These are phyloP conservation scores for Delitschia confertaspora DNA, from an alignment of 495 filamentous ascomycete genomes.

Conservation along the genomic window DNA sequence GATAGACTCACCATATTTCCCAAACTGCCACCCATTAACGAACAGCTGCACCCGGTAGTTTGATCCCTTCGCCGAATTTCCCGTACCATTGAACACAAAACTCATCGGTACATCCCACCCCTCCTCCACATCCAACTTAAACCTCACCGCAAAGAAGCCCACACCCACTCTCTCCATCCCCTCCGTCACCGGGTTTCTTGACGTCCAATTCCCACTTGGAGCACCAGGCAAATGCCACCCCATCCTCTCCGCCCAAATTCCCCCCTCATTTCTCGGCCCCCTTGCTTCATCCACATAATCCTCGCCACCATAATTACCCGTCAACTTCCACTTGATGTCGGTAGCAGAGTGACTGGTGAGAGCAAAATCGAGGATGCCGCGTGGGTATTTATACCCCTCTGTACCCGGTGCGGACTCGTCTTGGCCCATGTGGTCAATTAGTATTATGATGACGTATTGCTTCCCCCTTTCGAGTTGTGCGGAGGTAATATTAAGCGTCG, in stretches of 20 bases:
- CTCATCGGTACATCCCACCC: conserved; percentile 38
- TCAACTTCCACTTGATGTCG: conserved; percentile 62
- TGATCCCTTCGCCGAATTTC: background rate
- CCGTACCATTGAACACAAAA: conserved; percentile 28
- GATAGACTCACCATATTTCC: too few species aligned
- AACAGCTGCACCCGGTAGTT: conserved; percentile 44
- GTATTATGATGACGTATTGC: conserved; percentile 55
- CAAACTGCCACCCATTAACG: conserved; percentile 72
- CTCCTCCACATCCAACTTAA: conserved; percentile 32
- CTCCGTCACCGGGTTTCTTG: conserved; percentile 37
- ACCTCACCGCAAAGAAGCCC: conserved; percentile 42
- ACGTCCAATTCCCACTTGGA: conserved; percentile 43
- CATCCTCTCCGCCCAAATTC: conserved; percentile 58
- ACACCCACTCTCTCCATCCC: conserved; percentile 48
- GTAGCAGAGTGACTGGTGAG: conserved; percentile 41
- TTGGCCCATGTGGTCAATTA: conserved; percentile 66
- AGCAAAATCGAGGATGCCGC: conserved; percentile 56
- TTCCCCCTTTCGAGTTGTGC: conserved; percentile 46
- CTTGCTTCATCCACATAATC: conserved; percentile 54
- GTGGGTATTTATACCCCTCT: conserved; percentile 58
- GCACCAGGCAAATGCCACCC: conserved; percentile 60
- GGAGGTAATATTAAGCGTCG: conserved; percentile 50
- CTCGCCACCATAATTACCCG: conserved; percentile 70
- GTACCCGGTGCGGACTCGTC: conserved; percentile 54
- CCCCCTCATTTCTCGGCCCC: conserved; percentile 72